Conservation (phyloP, 2,329 filamentous ascomycete species). For the Stylonectria norvegica region DNA sequence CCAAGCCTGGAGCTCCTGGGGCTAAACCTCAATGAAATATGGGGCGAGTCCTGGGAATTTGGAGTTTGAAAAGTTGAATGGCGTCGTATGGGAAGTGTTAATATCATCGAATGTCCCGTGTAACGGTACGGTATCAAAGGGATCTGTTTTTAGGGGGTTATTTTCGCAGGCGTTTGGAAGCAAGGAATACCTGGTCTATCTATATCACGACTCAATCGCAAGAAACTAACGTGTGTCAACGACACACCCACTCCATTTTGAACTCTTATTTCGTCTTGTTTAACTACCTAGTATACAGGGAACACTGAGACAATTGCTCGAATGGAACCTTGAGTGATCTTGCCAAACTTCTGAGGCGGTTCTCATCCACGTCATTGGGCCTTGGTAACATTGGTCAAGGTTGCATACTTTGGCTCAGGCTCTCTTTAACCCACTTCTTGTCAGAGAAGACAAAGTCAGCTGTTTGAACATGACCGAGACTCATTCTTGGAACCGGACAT, state of each 20-base stretch:
- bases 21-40: constrained; percentile 53
- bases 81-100: constrained; percentile 24
- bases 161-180: constrained; percentile 6
- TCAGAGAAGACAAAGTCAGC: no score
- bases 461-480: no score
- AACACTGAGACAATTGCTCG: no score
- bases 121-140: background rate
- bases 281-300: no score
- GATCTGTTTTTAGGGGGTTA: background rate
- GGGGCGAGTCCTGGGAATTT: constrained; percentile 49
- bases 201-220: constrained; percentile 20
- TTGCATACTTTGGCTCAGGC: no score
- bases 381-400: no score
- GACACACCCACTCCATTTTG: constrained; percentile 2
- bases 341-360: no score
- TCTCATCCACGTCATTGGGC: no score
- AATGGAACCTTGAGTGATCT: no score
- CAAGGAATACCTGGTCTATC: constrained; percentile 18
- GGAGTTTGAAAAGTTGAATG: constrained; percentile 28
- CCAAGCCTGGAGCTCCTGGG: constrained; percentile 53
- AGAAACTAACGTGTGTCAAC: constrained; percentile 7
- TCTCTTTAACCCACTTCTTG: no score
- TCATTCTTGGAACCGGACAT: no score
- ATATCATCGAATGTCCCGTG: constrained; percentile 11
- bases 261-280: constrained; percentile 4